phyloP scores from a whole-genome alignment of 2,329 filamentous ascomycete genomes.

The Paracorniculantispora psalliotae region DNA sequence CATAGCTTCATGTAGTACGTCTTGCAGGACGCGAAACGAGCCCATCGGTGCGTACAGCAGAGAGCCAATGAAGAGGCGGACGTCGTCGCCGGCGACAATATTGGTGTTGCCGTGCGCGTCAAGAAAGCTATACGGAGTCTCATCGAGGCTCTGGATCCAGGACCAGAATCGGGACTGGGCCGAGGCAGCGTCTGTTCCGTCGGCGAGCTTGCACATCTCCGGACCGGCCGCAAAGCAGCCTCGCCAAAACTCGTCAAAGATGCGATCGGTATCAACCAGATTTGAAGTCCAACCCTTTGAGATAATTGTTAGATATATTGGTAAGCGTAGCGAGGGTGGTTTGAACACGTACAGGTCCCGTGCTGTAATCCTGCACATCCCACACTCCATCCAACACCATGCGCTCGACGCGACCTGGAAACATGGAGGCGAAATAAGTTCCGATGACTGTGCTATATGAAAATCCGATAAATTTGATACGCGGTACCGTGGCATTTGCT shows the following conservation, averaged over 20 bases:
- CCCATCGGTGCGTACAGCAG: slow-evolving; percentile 24
- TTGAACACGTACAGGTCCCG: slow-evolving; percentile 25
- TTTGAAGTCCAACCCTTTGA: slow-evolving; percentile 31
- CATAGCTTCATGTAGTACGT: slow-evolving; percentile 16
- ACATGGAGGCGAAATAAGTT: slow-evolving; percentile 31
- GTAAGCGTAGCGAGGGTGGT: too few relatives aligned
- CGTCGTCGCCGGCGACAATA: slow-evolving; percentile 29
- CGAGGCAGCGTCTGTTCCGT: slow-evolving; percentile 21
- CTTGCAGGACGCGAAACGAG: slow-evolving; percentile 17
- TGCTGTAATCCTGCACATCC: slow-evolving; percentile 33
- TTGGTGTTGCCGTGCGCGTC: slow-evolving; percentile 19
- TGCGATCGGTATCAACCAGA: slow-evolving; percentile 33
- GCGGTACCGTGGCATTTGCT: slow-evolving; percentile 11
- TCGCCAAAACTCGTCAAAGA: slow-evolving; percentile 29
- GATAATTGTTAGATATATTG: too few relatives aligned
- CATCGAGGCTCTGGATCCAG: slow-evolving; percentile 26
- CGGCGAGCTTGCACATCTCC: slow-evolving; percentile 26
- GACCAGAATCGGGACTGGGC: slow-evolving; percentile 27
- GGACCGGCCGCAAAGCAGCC: slow-evolving; percentile 29
- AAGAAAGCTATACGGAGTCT: slow-evolving; percentile 22
- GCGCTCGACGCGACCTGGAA: slow-evolving; percentile 32
- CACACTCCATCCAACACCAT: slow-evolving; percentile 37
- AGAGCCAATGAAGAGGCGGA: slow-evolving; percentile 18
- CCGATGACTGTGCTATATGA: slow-evolving; percentile 38
- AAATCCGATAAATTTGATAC: slow-evolving; percentile 45